Conservation (phyloP, 148 eudicot species). For the Camellia lanceoleosa region DNA sequence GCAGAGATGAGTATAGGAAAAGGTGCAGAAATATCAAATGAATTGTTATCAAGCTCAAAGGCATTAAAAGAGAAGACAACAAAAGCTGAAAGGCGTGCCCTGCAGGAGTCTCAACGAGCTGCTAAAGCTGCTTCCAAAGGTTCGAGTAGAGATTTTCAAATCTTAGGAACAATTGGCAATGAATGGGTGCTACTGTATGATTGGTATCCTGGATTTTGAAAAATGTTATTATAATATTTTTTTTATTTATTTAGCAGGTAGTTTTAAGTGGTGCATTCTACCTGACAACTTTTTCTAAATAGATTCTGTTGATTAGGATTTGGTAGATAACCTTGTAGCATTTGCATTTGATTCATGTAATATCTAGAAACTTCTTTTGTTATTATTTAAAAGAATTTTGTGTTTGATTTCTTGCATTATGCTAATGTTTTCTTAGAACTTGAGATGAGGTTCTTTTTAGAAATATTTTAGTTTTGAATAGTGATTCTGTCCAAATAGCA, state of each 20-base stretch:
- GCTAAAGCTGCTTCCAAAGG: slow-evolving; percentile 77
- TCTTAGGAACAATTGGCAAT: neutral
- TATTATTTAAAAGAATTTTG: neutral
- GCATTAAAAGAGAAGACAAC: slow-evolving; percentile 64
- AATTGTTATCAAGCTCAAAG: slow-evolving; percentile 38
- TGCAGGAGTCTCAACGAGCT: slow-evolving; percentile 94
- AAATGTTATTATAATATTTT: neutral
- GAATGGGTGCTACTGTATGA: neutral
- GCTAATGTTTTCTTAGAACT: neutral
- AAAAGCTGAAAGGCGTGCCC: slow-evolving; percentile 90
- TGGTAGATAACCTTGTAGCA: neutral
- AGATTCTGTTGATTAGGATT: neutral
- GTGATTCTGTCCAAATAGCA: neutral
- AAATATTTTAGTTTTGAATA: neutral
- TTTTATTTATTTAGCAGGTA: neutral
- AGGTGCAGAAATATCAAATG: slow-evolving; percentile 24
- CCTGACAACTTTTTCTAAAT: neutral
- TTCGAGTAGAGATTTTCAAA: slow-evolving; percentile 9
- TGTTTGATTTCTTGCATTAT: neutral
- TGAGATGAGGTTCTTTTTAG: no score
- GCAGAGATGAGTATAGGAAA: slow-evolving; percentile 42
- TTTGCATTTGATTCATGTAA: neutral
- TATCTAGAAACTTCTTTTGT: neutral
- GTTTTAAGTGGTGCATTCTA: neutral
- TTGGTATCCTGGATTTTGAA: neutral